Evolutionary conservation across 2,329 filamentous ascomycete species (phyloP), one percentile per base, ranked within the genome.

Genomic region (Epichloe festucae): DNA sequence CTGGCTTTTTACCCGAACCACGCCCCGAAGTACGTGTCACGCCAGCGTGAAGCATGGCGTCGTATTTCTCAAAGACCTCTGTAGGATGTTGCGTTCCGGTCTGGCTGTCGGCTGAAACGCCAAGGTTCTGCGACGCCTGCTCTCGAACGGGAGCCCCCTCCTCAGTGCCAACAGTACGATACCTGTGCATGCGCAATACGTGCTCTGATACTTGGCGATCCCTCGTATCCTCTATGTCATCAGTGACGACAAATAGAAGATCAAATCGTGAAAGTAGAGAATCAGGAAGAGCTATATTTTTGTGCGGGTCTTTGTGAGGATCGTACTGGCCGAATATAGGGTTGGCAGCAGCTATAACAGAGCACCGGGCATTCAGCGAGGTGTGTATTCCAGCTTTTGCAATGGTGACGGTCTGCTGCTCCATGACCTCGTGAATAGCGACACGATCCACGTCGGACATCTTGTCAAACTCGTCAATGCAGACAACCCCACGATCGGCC

Each of bases 391-490:
- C 93, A 1, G 93, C 93, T 72, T 98, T 98, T 49, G 93, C 93
- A 62, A 98, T 98, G 14, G 93, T 98, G 54, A 98, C 93, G 0
- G 93, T 98, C 70, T 98, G 93, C 72, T 98, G 93, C 71, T 98
- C 93, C 93, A 98, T 98, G 58, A 98, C 93, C 87, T 98, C 93
- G 79, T 98, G 93, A 60, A 98, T 98, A 46, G 93, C 93, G 4
- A 98, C 93, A 65, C 93, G 83, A 69, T 98, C 93, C 53, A 97
- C 85, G 65, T 98, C 93, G 52, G 89, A 96, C 93, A 98, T 98
- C 70, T 98, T 98, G 73, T 98, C 93, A 60, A 98, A 98, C 64
- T 98, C 93, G 65, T 98, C 93, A 58, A 98, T 98, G 73, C 93
- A 98, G 36, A 98, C 93, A 11, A 98, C 91, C 59, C 93, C 93